Conservation (phyloP, 2,329 filamentous ascomycete genomes). For the Sclerotinia nivalis region DNA sequence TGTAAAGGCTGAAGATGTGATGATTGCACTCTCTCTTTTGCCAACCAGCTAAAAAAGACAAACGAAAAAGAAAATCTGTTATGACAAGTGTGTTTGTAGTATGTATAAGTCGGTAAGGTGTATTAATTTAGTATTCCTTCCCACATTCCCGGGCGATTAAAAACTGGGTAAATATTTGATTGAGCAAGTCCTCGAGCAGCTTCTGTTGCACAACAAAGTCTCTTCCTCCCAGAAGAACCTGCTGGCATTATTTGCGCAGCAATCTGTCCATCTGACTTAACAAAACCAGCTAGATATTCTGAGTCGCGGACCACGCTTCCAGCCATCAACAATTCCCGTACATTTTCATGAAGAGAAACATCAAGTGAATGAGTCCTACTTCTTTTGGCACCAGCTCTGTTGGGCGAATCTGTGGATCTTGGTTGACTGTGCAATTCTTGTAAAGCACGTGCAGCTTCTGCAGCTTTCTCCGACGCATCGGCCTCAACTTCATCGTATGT, state of each 20-base stretch:
- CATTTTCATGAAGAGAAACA: slow-evolving; percentile 63
- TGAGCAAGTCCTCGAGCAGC: slow-evolving; percentile 52
- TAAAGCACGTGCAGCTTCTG: slow-evolving; percentile 58
- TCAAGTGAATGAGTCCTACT: slow-evolving; percentile 61
- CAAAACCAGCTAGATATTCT: slow-evolving; percentile 32
- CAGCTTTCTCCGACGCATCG: slow-evolving; percentile 45
- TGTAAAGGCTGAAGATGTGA: slow-evolving; percentile 12
- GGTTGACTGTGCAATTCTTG: slow-evolving; percentile 61
- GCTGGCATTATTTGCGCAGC: slow-evolving; percentile 47
- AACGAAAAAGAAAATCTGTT: slow-evolving; percentile 28
- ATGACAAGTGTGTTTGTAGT: slow-evolving; percentile 23
- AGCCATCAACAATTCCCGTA: slow-evolving; percentile 57
- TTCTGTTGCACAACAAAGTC: slow-evolving; percentile 66
- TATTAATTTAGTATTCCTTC: slow-evolving; percentile 57
- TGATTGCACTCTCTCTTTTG: slow-evolving; percentile 14
- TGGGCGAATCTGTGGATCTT: slow-evolving; percentile 44
- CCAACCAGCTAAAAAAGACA: slow-evolving; percentile 19
- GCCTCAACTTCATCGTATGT: slow-evolving; percentile 51
- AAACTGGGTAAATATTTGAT: slow-evolving; percentile 50
- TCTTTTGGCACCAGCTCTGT: slow-evolving; percentile 54
- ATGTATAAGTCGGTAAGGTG: slow-evolving; percentile 25
- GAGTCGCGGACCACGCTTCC: slow-evolving; percentile 39
- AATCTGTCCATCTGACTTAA: slow-evolving; percentile 44
- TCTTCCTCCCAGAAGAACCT: slow-evolving; percentile 55
- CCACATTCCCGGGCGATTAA: slow-evolving; percentile 66